phyloP scores from a whole-genome alignment of 805 yeast species.

The Cyberlindnera euphorbiae region DNA sequence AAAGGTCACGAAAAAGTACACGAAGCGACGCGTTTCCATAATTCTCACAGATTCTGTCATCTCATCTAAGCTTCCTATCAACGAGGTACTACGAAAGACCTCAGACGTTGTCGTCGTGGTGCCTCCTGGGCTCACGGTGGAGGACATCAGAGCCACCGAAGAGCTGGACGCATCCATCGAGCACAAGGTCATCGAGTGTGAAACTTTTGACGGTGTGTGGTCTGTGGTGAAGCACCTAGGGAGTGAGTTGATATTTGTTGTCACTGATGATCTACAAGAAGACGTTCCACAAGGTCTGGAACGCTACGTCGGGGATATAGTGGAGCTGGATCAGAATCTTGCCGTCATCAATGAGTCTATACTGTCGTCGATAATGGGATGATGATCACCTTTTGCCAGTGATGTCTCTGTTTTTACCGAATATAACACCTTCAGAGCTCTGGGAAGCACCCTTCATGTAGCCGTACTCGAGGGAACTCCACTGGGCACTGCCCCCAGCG shows the following conservation, averaged over 20 bases:
- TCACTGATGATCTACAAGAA: constrained; percentile 23
- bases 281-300: constrained; percentile 29
- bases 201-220: constrained; percentile 45
- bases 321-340: constrained; percentile 22
- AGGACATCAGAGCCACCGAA: constrained; percentile 16
- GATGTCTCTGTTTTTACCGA: constrained; percentile 49
- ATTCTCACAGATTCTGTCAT: constrained; percentile 25
- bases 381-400: constrained; percentile 16
- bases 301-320: constrained; percentile 27
- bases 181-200: constrained; percentile 31
- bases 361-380: constrained; percentile 18
- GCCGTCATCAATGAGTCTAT: constrained; percentile 22
- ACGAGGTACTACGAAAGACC: constrained; percentile 22
- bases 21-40: constrained; percentile 22
- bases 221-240: constrained; percentile 51
- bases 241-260: constrained; percentile 31
- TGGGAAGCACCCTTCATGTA: constrained; percentile 56
- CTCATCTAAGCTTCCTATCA: constrained; percentile 22
- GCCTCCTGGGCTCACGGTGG: constrained; percentile 26
- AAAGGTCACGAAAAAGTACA: constrained; percentile 13
- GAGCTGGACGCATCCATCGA: constrained; percentile 27
- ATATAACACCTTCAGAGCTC: constrained; percentile 46
- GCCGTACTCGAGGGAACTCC: constrained; percentile 61
- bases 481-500: constrained; percentile 25
- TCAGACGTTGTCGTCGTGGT: constrained; percentile 32